Conservation (phyloP, 371 early-diverging fungal genomes). For the Parasitella parasitica region DNA sequence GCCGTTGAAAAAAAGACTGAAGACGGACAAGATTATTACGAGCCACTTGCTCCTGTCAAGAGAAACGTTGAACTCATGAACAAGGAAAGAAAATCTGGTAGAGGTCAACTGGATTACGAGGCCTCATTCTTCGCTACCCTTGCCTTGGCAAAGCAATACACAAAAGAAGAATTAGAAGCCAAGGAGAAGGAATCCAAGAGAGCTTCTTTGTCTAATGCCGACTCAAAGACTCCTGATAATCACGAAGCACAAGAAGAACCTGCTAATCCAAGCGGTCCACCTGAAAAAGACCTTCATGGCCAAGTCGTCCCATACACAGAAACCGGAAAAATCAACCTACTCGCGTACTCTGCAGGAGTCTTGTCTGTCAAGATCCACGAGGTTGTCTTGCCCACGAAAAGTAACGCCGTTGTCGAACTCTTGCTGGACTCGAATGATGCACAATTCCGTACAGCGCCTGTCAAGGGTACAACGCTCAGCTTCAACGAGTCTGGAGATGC, state of each 20-base stretch:
- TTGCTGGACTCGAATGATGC: constrained; percentile 36
- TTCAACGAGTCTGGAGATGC: constrained; percentile 36
- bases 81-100: constrained; percentile 51
- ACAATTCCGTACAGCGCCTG: constrained; percentile 24
- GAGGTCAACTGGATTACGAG: constrained; percentile 62
- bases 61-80: constrained; percentile 56
- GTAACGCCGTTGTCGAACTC: constrained; percentile 26
- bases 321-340: constrained; percentile 19
- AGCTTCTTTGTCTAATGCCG: background rate
- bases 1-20: constrained; percentile 17
- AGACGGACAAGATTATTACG: constrained; percentile 30
- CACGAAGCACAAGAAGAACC: background rate
- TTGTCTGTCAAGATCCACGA: constrained; percentile 31
- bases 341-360: constrained; percentile 29
- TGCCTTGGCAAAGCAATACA: constrained; percentile 48
- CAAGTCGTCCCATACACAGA: constrained; percentile 24
- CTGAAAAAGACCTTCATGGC: constrained; percentile 29
- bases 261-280: background rate
- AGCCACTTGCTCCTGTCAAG: constrained; percentile 23
- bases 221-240: constrained; percentile 2
- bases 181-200: background rate
- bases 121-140: constrained; percentile 66
- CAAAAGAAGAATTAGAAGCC: constrained; percentile 13
- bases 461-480: constrained; percentile 18
- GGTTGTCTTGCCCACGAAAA: constrained; percentile 12